Conservation (phyloP, 257 asterid species). For the Solanum clarkiae region DNA sequence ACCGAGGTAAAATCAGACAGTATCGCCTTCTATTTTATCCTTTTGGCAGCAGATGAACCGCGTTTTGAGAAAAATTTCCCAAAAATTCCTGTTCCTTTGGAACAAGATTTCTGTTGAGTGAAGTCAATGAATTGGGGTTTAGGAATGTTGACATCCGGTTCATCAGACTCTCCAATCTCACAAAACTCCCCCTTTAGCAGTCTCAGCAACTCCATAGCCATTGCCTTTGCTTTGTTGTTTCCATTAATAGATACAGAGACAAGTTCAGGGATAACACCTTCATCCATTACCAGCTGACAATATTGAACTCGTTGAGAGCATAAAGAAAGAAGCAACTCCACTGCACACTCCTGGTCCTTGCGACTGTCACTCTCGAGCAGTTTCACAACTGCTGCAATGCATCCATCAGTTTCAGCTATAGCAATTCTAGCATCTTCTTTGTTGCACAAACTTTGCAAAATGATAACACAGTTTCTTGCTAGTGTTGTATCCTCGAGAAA, state of each 20-base stretch:
- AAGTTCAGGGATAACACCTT: constrained; percentile 60
- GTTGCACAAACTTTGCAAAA: constrained; percentile 38
- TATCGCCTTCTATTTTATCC: constrained; percentile 10
- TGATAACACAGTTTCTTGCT: constrained; percentile 28
- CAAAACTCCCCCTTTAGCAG: constrained; percentile 34
- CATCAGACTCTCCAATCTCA: constrained; percentile 13
- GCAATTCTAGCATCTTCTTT: constrained; percentile 23
- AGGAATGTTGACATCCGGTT: constrained; percentile 1
- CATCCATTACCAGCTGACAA: constrained; percentile 53
- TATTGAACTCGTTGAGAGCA: constrained; percentile 40
- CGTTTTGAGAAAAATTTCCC: constrained; percentile 35
- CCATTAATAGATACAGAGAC: constrained; percentile 43
- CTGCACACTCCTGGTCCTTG: constrained; percentile 65
- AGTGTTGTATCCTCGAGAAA: constrained; percentile 22
- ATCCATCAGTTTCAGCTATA: constrained; percentile 54
- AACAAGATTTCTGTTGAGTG: constrained; percentile 11
- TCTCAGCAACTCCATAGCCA: constrained; percentile 61
- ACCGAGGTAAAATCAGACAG: background rate
- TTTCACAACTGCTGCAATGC: constrained; percentile 39
- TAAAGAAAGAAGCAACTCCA: constrained; percentile 48
- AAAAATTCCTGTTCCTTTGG: constrained; percentile 23
- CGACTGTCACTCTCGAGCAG: constrained; percentile 43
- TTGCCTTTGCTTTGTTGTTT: constrained; percentile 36
- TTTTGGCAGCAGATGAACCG: constrained; percentile 4
- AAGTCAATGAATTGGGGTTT: background rate